A percentile compares a stretch with the other conserved stretches of the same genome.
Evolutionary conservation across 2,329 filamentous ascomycete species (phyloP).

Genomic region (Ophiocordyceps camponoti-rufipedis): DNA sequence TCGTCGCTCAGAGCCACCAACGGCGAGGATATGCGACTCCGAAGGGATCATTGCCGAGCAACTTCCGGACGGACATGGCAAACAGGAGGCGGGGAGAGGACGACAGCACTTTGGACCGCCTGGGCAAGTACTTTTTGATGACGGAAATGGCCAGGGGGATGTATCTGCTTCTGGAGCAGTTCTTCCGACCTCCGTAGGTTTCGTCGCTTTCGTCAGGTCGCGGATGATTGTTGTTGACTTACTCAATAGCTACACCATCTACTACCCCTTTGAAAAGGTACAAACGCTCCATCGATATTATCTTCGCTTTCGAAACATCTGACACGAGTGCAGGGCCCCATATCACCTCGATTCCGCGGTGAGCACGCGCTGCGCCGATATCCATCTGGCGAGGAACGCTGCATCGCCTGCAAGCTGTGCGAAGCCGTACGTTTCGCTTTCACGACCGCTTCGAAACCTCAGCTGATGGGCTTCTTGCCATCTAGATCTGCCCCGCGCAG

Average conservation of each 20-base stretch:
- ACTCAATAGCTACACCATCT: constrained; percentile 71
- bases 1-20: background rate
- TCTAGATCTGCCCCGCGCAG: constrained; percentile 77
- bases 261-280: constrained; percentile 94
- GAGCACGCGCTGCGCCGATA: constrained; percentile 94
- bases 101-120: constrained; percentile 62
- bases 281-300: constrained; percentile 1
- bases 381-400: constrained; percentile 93
- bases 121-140: constrained; percentile 88
- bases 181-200: constrained; percentile 91
- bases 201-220: background rate
- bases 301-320: constrained; percentile 1
- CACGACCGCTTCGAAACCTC: background rate
- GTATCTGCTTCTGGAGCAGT: constrained; percentile 96
- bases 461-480: background rate
- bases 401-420: constrained; percentile 99
- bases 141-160: constrained; percentile 93
- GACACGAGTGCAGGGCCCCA: constrained; percentile 48
- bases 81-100: constrained; percentile 65
- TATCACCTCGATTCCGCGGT: constrained; percentile 93
- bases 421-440: constrained; percentile 44
- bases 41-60: constrained; percentile 57
- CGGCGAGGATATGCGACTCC: constrained; percentile 43
- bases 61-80: constrained; percentile 60
- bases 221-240: background rate